Conservation (phyloP, 345 rosid species). For the Populus nigra region DNA sequence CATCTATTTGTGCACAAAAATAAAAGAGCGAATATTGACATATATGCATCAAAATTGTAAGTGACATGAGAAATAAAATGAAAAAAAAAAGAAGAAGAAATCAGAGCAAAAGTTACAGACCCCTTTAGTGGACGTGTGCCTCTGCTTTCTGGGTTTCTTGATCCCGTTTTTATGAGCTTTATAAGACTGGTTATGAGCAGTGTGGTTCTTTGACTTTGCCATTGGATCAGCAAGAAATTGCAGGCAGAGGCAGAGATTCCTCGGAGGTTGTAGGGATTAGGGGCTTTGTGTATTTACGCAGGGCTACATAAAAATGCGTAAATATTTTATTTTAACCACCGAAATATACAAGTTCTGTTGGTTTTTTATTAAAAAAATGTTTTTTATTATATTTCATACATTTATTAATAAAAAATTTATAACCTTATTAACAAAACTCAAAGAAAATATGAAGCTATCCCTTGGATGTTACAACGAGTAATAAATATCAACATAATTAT, state of each 20-base stretch:
- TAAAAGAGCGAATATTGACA: not conserved
- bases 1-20: slow-evolving; percentile 44
- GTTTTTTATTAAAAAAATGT: no score
- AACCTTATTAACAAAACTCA: no score
- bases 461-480: no score
- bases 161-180: slow-evolving; percentile 96
- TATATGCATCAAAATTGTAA: not conserved
- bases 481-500: no score
- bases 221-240: slow-evolving; percentile 17
- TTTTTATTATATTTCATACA: no score
- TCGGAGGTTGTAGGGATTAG: no score
- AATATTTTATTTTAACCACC: no score
- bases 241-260: not conserved
- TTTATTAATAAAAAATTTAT: no score
- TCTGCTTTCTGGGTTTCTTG: slow-evolving; percentile 87
- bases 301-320: no score
- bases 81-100: not conserved
- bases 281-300: no score
- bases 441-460: no score
- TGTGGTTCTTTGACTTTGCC: slow-evolving; percentile 99
- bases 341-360: no score
- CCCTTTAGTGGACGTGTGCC: slow-evolving; percentile 85
- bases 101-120: slow-evolving; percentile 22
- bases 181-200: slow-evolving; percentile 90
- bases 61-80: not conserved